Percentiles rank a stretch among this genome's conserved stretches.
Conservation (phyloP, 2,329 filamentous ascomycete species). For the Didymella segeticola region DNA sequence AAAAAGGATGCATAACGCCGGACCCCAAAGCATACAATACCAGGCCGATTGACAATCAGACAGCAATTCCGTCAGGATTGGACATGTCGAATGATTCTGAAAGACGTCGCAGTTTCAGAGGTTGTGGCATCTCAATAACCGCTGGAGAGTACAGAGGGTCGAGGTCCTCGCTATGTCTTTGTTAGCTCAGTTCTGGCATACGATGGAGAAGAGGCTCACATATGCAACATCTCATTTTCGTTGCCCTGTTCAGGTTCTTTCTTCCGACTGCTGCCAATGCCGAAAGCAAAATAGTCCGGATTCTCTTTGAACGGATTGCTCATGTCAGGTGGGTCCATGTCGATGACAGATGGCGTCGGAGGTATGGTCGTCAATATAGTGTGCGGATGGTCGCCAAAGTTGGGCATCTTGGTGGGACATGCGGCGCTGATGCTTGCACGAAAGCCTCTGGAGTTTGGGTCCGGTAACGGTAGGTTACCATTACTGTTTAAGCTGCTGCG, state of each 20-base stretch:
- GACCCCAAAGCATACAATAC: neutral
- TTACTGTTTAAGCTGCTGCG: conserved; percentile 2
- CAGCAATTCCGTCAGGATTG: conserved; percentile 8
- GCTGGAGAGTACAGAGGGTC: conserved; percentile 38
- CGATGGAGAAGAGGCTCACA: conserved; percentile 25
- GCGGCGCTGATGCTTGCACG: conserved; percentile 42
- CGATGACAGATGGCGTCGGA: conserved; percentile 46
- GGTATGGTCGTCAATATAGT: conserved; percentile 50
- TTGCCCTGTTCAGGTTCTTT: conserved; percentile 18
- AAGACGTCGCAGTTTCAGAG: conserved; percentile 30
- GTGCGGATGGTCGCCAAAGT: conserved; percentile 34
- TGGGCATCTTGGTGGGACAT: conserved; percentile 50
- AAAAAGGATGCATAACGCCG: neutral
- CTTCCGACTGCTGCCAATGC: conserved; percentile 25
- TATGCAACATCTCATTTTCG: conserved; percentile 32
- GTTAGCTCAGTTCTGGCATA: conserved; percentile 9
- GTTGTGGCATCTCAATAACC: conserved; percentile 26
- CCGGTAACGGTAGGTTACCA: conserved; percentile 27
- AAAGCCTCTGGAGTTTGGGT: conserved; percentile 39
- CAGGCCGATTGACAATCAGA: neutral
- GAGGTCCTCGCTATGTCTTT: conserved; percentile 31
- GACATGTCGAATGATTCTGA: conserved; percentile 32
- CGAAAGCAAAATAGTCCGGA: conserved; percentile 40
- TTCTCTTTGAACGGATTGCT: conserved; percentile 50
- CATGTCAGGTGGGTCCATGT: conserved; percentile 20